Conservation (phyloP, 345 rosid species). For the Noccaea caerulescens region DNA sequence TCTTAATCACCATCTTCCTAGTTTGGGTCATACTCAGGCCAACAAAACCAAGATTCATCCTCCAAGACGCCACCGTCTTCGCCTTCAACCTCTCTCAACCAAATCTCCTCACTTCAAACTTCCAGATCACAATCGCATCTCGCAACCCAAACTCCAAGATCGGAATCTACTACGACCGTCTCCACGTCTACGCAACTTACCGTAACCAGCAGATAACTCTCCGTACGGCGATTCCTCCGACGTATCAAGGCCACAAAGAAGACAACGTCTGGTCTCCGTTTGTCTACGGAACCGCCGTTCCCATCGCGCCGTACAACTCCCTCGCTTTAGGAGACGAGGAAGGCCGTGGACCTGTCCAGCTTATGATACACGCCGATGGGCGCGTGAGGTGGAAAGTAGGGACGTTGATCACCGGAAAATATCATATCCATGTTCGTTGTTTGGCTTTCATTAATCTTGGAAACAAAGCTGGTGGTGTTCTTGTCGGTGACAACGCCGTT, state of each 20-base stretch:
- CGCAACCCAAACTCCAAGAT: conserved; percentile 80
- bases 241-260: conserved; percentile 69
- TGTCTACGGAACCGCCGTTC: conserved; percentile 64
- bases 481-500: conserved; percentile 72
- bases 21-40: conserved; percentile 89
- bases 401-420: conserved; percentile 57
- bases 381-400: conserved; percentile 89
- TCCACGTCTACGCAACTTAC: conserved; percentile 74
- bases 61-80: conserved; percentile 92
- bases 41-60: conserved; percentile 69
- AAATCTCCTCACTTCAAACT: conserved; percentile 70
- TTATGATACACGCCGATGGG: conserved; percentile 76
- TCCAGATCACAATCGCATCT: conserved; percentile 76
- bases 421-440: conserved; percentile 70
- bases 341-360: conserved; percentile 48
- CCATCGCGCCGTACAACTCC: conserved; percentile 78
- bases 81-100: conserved; percentile 81
- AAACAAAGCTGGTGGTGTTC: conserved; percentile 50
- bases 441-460: conserved; percentile 66
- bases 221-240: conserved; percentile 57
- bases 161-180: conserved; percentile 90
- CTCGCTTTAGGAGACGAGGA: conserved; percentile 57
- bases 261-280: conserved; percentile 81
- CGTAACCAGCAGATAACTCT: conserved; percentile 79
- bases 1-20: conserved; percentile 61